These are phyloP conservation scores for Atalantia buxifolia DNA, from an alignment of 345 rosid species.

Conservation along the genomic window DNA sequence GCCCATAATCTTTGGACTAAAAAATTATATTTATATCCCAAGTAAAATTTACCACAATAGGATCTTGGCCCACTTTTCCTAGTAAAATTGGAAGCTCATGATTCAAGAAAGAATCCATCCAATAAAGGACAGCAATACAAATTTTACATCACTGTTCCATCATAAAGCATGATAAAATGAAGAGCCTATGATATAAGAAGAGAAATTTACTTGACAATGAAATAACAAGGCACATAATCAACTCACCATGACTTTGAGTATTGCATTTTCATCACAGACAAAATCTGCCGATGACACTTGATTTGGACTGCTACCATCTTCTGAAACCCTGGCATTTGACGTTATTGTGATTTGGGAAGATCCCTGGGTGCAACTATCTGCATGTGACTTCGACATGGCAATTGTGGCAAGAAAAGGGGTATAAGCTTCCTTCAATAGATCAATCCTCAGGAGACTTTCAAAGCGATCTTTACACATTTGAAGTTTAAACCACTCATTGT, in stretches of 20 bases:
- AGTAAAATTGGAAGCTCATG: background rate
- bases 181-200: background rate
- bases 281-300: constrained; percentile 67
- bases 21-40: background rate
- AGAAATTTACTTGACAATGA: background rate
- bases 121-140: background rate
- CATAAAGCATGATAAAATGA: background rate
- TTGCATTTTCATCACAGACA: constrained; percentile 77
- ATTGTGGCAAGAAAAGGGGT: constrained; percentile 44
- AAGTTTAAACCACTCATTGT: constrained; percentile 88
- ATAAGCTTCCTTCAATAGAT: constrained; percentile 64
- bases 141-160: background rate
- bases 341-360: constrained; percentile 75
- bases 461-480: constrained; percentile 86
- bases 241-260: constrained; percentile 96
- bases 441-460: constrained; percentile 62
- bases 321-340: constrained; percentile 60
- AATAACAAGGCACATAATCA: background rate
- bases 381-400: constrained; percentile 51
- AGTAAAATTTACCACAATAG: background rate
- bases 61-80: background rate
- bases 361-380: constrained; percentile 65
- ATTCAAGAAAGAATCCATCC: background rate
- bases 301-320: constrained; percentile 76
- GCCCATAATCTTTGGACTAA: background rate